Evolutionary conservation across 1,139 yeast genomes (phyloP).

Genomic region (Blastobotrys elegans): DNA sequence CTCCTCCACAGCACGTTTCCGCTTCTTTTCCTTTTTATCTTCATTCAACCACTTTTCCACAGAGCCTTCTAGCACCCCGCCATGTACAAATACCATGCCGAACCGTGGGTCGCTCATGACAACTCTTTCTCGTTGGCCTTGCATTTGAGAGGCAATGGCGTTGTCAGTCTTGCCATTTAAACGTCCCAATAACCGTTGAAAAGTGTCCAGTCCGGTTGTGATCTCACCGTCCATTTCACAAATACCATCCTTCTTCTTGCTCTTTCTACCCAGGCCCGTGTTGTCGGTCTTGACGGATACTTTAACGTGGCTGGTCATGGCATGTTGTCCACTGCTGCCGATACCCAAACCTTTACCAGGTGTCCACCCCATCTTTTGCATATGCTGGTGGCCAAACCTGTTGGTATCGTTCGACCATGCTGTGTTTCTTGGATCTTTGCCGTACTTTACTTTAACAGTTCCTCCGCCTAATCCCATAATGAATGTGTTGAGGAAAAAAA

Average conservation of each 20-base stretch:
- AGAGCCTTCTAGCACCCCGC: conserved; percentile 77
- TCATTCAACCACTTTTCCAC: conserved; percentile 52
- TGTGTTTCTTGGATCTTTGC: conserved; percentile 89
- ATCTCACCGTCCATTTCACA: conserved; percentile 73
- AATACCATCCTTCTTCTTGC: conserved; percentile 46
- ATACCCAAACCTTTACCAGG: conserved; percentile 88
- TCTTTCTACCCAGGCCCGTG: conserved; percentile 79
- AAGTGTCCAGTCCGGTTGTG: conserved; percentile 86
- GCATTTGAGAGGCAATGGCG: conserved; percentile 28
- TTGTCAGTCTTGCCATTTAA: conserved; percentile 44
- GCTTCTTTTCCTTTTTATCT: conserved; percentile 29
- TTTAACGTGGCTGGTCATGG: conserved; percentile 69
- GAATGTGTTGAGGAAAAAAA: neutral
- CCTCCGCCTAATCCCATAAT: conserved; percentile 84
- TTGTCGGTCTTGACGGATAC: conserved; percentile 77
- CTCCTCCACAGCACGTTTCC: conserved; percentile 29
- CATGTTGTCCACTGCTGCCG: conserved; percentile 46
- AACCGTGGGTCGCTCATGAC: conserved; percentile 72
- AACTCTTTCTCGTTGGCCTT: conserved; percentile 32
- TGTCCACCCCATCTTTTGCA: conserved; percentile 81
- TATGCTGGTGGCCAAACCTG: conserved; percentile 83
- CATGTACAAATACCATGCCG: conserved; percentile 84
- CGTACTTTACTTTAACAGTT: conserved; percentile 78
- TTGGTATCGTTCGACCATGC: conserved; percentile 85
- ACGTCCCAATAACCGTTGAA: conserved; percentile 84